Base-by-base conservation (phyloP, 1,139 yeast species). In the Lodderomyces jiufengensis region DNA sequence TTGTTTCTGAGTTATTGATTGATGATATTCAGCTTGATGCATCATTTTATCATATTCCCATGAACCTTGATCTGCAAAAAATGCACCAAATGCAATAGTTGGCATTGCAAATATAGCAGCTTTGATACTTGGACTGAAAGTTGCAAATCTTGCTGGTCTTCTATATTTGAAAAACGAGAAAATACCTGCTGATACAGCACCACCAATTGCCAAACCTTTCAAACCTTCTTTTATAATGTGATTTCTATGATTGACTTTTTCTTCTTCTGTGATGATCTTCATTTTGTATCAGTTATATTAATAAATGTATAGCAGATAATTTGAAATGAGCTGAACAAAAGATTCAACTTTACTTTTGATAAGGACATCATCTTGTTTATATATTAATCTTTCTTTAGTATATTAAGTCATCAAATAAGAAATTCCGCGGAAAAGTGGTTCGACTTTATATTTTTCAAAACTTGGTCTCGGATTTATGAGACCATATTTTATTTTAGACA, bases 201-300 rank as follows among this genome's bases (percentile, higher is more conserved):
- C 52, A 39, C 95, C 95, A 10, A 73, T 54, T 5, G 63, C 60
- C 18, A 73, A 60, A 42, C 95, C 95, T 50, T 80, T 75, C 18
- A 70, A 28, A 38, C 84, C 88, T 54, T 88, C 92, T 9, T 52
- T 45, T 14, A 73, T 51, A 18, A 82, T 75, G 44, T 76, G 74
- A 41, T 68, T 63, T 50, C 69, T 65, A 57, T 84, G 90, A 6
- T 78, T 86, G 37, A 68, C 66, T 40, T 76, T 68, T 61, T 84
- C 92, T 56, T 80, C 84, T 42, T 73, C 66, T 16, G 82, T 61
- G 29, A 82, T 67, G 44, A 84, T 55, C 70, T 84, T 84, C 95
- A 84, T 84, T 3, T 12, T 35, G 18, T 21, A 12, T n/a, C n/a
- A 9, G 4, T 24, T 18, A 7, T 18, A 18, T 18, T 18, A 18